Conservation (phyloP, 257 asterid species). For the Thymus quinquecostatus region DNA sequence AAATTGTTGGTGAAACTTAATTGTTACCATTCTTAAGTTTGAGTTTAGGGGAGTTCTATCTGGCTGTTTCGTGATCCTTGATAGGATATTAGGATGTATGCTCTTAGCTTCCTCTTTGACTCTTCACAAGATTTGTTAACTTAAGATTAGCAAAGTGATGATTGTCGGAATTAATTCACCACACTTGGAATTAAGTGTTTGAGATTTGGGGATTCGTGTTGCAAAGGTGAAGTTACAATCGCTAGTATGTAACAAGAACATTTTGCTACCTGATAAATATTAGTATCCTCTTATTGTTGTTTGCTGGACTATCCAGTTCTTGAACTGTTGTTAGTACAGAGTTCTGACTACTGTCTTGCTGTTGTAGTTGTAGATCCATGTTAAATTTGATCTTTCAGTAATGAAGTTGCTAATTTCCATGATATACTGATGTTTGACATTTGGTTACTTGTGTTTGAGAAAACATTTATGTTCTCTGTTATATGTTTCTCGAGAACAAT, state of each 20-base stretch:
- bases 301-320: constrained; percentile 7
- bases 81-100: background rate
- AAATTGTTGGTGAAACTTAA: constrained; percentile 16
- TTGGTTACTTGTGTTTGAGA: constrained; percentile 11
- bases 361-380: constrained; percentile 19
- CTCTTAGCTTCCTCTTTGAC: constrained; percentile 5
- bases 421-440: constrained; percentile 1
- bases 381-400: background rate
- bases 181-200: constrained; percentile 11
- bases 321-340: background rate
- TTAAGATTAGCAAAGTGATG: background rate
- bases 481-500: background rate
- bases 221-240: background rate
- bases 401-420: background rate
- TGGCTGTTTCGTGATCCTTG: background rate
- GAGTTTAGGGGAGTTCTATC: constrained; percentile 10
- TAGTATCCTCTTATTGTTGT: background rate
- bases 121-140: constrained; percentile 6
- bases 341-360: constrained; percentile 25
- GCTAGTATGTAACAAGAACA: background rate
- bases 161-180: background rate
- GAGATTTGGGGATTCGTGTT: constrained; percentile 25
- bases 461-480: background rate
- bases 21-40: constrained; percentile 1
- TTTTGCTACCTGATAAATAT: constrained; percentile 11